A percentile compares a stretch with the other conserved stretches of the same genome.
Conservation (phyloP, 2,329 filamentous ascomycete genomes). For the Dendrostoma leiphaemia region DNA sequence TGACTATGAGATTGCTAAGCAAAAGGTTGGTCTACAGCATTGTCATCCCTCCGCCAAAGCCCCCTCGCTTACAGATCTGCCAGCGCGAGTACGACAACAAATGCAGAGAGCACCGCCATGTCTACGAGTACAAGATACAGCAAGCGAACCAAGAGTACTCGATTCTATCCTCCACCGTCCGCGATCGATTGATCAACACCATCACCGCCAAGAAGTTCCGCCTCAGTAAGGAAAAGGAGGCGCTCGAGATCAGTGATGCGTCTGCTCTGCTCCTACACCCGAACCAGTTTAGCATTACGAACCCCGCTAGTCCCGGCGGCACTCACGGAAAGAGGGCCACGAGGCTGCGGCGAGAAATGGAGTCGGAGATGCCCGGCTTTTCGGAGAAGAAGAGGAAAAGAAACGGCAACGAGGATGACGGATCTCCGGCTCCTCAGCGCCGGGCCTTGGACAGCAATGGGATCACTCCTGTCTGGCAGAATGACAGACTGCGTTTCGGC, state of each 20-base stretch:
- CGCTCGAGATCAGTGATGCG: conserved; percentile 64
- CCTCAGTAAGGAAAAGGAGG: conserved; percentile 64
- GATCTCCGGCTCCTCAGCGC: conserved; percentile 58
- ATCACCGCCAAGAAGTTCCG: conserved; percentile 64
- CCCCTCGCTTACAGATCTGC: not conserved
- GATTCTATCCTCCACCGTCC: conserved; percentile 57
- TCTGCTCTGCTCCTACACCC: conserved; percentile 65
- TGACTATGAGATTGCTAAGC: conserved; percentile 77
- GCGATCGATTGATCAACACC: conserved; percentile 65
- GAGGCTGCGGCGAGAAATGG: conserved; percentile 57
- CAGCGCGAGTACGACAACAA: conserved; percentile 65
- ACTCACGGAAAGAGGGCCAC: conserved; percentile 63
- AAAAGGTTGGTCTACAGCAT: conserved; percentile 62
- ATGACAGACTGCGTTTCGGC: conserved; percentile 53
- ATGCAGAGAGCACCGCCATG: conserved; percentile 57
- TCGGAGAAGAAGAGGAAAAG: conserved; percentile 63
- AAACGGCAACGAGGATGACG: conserved; percentile 59
- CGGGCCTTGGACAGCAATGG: conserved; percentile 54
- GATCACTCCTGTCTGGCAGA: conserved; percentile 62
- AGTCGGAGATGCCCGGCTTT: conserved; percentile 51
- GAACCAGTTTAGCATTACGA: conserved; percentile 65
- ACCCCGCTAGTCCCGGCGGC: conserved; percentile 63
- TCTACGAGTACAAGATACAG: conserved; percentile 59
- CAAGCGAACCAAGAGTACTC: conserved; percentile 61
- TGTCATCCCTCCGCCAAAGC: not conserved